Percentiles rank a stretch among this genome's conserved stretches.
phyloP scores from a whole-genome alignment of 2,329 filamentous ascomycete species.

The Monilinia aucupariae region DNA sequence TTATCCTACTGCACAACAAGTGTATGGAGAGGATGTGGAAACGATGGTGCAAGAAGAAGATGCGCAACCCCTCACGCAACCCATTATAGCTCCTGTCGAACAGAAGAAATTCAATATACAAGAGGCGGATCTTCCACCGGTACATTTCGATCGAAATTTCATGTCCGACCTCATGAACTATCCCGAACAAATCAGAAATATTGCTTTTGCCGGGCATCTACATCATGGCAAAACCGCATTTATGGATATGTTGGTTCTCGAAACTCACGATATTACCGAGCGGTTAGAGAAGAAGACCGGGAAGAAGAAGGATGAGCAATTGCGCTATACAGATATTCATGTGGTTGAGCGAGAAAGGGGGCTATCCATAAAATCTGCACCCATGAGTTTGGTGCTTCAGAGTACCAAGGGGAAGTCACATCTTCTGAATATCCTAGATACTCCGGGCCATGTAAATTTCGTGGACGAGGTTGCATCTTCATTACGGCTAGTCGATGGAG shows the following conservation, averaged over 20 bases:
- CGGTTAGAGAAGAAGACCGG: constrained; percentile 76
- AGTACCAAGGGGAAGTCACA: constrained; percentile 91
- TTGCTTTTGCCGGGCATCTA: constrained; percentile 85
- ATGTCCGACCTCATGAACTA: constrained; percentile 96
- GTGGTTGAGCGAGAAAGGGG: constrained; percentile 84
- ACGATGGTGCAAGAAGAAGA: constrained; percentile 96
- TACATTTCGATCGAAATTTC: constrained; percentile 82
- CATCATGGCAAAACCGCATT: constrained; percentile 98
- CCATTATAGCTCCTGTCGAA: constrained; percentile 88
- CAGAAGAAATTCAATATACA: constrained; percentile 95
- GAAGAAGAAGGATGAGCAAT: constrained; percentile 77
- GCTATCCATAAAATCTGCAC: constrained; percentile 84
- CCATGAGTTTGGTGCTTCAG: constrained; percentile 89
- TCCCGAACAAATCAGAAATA: constrained; percentile 87
- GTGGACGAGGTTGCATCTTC: constrained; percentile 93
- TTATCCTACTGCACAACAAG: constrained; percentile 94
- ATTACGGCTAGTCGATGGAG: constrained; percentile 80
- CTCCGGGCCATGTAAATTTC: constrained; percentile 96
- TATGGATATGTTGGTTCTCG: constrained; percentile 95
- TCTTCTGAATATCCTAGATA: constrained; percentile 90
- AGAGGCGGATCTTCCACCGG: constrained; percentile 82
- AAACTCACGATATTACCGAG: constrained; percentile 84
- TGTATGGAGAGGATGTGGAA: constrained; percentile 92
- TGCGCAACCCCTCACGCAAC: constrained; percentile 83
- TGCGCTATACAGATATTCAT: constrained; percentile 92